Conservation (phyloP, 768 basidiomycete genomes). For the Tubosaeta brunneosetosa region DNA sequence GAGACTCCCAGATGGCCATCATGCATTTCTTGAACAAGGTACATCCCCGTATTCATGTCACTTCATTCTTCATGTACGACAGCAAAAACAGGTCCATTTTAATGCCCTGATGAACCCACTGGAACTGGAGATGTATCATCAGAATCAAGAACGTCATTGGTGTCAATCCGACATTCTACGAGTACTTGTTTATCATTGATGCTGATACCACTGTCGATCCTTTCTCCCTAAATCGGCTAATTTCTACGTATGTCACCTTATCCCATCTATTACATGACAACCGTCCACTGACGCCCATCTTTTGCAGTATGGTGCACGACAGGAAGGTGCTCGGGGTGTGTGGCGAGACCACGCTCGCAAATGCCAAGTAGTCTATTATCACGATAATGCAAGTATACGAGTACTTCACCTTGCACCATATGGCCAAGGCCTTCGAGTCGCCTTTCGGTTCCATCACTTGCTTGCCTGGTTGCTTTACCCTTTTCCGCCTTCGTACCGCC, state of each 20-base stretch:
- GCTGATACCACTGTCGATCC: slow-evolving; percentile 94
- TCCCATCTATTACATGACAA: neutral
- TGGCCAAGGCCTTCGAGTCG: slow-evolving; percentile 97
- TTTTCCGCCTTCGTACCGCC: slow-evolving; percentile 90
- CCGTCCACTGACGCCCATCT: neutral
- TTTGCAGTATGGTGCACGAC: slow-evolving; percentile 88
- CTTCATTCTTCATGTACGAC: neutral
- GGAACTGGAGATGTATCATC: slow-evolving; percentile 98
- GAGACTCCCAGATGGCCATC: slow-evolving; percentile 93
- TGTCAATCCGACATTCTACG: slow-evolving; percentile 98
- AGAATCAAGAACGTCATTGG: slow-evolving; percentile 99
- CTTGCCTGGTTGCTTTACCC: slow-evolving; percentile 97
- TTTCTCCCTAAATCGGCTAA: slow-evolving; percentile 80
- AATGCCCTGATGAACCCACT: slow-evolving; percentile 94
- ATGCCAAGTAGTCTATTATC: slow-evolving; percentile 90
- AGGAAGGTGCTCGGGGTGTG: slow-evolving; percentile 91
- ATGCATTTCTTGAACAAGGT: slow-evolving; percentile 99
- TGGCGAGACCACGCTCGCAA: slow-evolving; percentile 90
- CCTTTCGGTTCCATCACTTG: slow-evolving; percentile 98
- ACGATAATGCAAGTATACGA: slow-evolving; percentile 99
- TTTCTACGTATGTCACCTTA: slow-evolving; percentile 73
- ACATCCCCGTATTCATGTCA: slow-evolving; percentile 5
- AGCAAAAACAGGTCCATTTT: slow-evolving; percentile 75
- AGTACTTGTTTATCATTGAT: slow-evolving; percentile 90
- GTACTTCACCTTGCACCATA: slow-evolving; percentile 98